These are phyloP conservation scores for Podila epigama DNA, from an alignment of 192 early-diverging fungal genomes.

Conservation along the genomic window DNA sequence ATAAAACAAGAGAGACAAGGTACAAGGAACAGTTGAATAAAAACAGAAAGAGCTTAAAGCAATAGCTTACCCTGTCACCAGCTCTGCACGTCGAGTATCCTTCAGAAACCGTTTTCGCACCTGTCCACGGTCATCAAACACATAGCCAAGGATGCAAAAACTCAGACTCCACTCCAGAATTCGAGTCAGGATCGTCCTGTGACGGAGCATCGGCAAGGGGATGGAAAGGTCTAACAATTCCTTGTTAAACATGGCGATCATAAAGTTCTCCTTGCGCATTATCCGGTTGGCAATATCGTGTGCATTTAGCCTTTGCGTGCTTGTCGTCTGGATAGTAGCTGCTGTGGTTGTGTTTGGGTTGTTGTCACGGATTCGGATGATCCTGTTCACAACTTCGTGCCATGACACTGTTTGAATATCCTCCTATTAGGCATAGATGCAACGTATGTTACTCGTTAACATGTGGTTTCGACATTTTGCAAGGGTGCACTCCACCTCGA, in stretches of 20 bases:
- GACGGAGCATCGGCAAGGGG: constrained; percentile 65
- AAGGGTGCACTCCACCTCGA: background rate
- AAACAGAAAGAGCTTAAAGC: background rate
- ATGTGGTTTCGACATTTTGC: background rate
- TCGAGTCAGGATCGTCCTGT: constrained; percentile 77
- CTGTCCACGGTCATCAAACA: constrained; percentile 90
- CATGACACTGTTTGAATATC: constrained; percentile 89
- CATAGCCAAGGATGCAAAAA: constrained; percentile 84
- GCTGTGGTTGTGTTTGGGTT: constrained; percentile 61
- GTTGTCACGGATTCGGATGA: constrained; percentile 75
- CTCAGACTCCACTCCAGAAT: constrained; percentile 92
- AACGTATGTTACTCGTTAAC: background rate
- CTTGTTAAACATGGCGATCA: constrained; percentile 95
- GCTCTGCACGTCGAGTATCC: constrained; percentile 66
- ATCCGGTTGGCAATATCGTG: constrained; percentile 91
- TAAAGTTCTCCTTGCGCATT: constrained; percentile 97
- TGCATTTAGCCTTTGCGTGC: constrained; percentile 66
- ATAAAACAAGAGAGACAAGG: background rate
- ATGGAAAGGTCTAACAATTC: constrained; percentile 84
- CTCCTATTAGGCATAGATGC: constrained; percentile 49
- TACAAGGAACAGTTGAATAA: background rate
- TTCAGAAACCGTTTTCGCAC: constrained; percentile 84
- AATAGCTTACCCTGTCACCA: constrained; percentile 69
- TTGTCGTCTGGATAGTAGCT: constrained; percentile 49
- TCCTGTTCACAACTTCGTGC: constrained; percentile 80